Evolutionary conservation across 2,329 filamentous ascomycete genomes (phyloP), one percentile per base, ranked within the genome.

Genomic region (Calonectria pseudoreteaudii): DNA sequence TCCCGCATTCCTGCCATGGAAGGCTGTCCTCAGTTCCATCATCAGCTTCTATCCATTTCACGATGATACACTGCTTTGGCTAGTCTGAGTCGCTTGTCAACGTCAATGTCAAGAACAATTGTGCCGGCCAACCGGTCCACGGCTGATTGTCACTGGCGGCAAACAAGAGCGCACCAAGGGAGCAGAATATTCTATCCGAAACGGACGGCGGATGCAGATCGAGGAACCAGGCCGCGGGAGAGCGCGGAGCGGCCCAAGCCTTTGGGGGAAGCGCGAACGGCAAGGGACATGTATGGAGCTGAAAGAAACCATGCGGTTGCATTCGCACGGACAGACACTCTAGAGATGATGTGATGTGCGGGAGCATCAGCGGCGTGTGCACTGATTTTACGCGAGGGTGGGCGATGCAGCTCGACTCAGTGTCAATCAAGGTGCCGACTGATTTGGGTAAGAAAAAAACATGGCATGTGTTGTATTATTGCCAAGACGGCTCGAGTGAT

Each of bases 241-340:
- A 60, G 56, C 70, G 56, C 72, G 65, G 50, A 68, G 70, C 66
- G 72, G 70, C 38, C 68, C 64, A 71, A 65, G 72, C 72, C 53
- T 60, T n/a, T 28, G 23, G 44, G 44, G 34, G 52, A 47, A 65
- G 49, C 26, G 60, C 41, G 47, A 26, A 28, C 60, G 60, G 60
- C 28, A 49, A 26, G n/a, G 60, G 41, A 62, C 41, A 65, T 34
- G 44, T 41, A 7, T 52, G 28, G 36, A 68, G 38, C 38, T 58
- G 36, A 44, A 58, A 38, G 38, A 11, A 62, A 41, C 13, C 14
- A 41, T 62, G n/a, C 31, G 14, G 31, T 26, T 13, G n/a, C 34
- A 41, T 62, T 14, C n/a, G 34, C 56, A 62, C 56, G 34, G 56
- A 62, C 56, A 23, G 28, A 26, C 56, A 36, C 20, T 9, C 34